Evolutionary conservation across 2,329 filamentous ascomycete genomes (phyloP).

Genomic region (Hypoxylon sp.): DNA sequence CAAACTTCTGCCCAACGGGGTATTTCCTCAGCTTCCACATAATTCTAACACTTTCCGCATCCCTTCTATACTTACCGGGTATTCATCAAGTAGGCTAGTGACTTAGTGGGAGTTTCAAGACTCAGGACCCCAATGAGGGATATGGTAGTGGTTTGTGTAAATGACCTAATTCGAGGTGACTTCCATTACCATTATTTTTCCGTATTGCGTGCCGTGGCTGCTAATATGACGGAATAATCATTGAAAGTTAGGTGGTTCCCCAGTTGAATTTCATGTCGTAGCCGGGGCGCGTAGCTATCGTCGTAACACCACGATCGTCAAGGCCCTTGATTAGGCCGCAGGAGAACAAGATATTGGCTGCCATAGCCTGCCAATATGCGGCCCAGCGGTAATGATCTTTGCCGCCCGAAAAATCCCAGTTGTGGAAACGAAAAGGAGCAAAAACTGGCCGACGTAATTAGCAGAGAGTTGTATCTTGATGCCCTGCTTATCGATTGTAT

Average conservation of each 20-base stretch:
- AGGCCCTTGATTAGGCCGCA: conserved; percentile 56
- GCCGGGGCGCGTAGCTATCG: conserved; percentile 58
- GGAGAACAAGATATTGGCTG: conserved; percentile 62
- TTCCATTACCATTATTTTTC: conserved; percentile 42
- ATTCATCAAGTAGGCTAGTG: conserved; percentile 59
- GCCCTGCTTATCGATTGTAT: conserved; percentile 48
- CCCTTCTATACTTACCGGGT: conserved; percentile 55
- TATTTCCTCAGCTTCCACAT: conserved; percentile 64
- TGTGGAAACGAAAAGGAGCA: conserved; percentile 61
- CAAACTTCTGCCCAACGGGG: conserved; percentile 56
- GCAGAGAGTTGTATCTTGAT: conserved; percentile 60
- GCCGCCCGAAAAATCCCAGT: conserved; percentile 58
- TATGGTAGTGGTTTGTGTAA: conserved; percentile 58
- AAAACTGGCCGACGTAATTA: conserved; percentile 66
- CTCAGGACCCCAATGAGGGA: conserved; percentile 61
- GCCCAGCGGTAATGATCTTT: conserved; percentile 59
- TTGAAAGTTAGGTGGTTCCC: conserved; percentile 49
- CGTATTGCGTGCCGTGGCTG: conserved; percentile 48
- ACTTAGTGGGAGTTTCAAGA: conserved; percentile 54
- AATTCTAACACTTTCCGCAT: conserved; percentile 58
- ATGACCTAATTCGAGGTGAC: conserved; percentile 55
- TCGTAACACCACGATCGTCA: conserved; percentile 50
- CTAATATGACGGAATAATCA: conserved; percentile 47
- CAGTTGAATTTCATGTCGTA: conserved; percentile 49
- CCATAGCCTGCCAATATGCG: conserved; percentile 65